phyloP scores from a whole-genome alignment of 148 eudicot genomes.

The Rhododendron griersonianum region DNA sequence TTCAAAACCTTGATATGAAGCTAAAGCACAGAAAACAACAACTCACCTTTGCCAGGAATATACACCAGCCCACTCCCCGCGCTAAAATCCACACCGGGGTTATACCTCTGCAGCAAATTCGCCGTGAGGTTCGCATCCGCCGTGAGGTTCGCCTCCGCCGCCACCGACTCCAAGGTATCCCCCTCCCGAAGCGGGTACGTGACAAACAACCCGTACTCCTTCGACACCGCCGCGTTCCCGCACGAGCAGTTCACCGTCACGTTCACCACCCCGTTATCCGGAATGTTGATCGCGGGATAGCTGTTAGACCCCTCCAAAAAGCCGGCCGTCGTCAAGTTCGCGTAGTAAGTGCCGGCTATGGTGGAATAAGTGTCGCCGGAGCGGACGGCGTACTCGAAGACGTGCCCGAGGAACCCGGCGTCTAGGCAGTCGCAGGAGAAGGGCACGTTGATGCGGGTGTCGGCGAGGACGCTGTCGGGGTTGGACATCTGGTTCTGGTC shows the following conservation, averaged over 20 bases:
- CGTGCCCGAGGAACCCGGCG: constrained; percentile 41
- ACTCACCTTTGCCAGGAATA: constrained; percentile 67
- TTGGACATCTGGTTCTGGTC: constrained; percentile 40
- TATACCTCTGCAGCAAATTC: constrained; percentile 52
- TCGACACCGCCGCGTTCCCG: constrained; percentile 58
- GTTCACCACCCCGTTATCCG: constrained; percentile 27
- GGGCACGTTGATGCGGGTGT: constrained; percentile 43
- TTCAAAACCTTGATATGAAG: not conserved
- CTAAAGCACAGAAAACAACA: not conserved
- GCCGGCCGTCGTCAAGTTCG: constrained; percentile 47
- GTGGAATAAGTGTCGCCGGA: constrained; percentile 39
- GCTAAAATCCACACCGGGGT: constrained; percentile 48
- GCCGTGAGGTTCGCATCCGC: constrained; percentile 31
- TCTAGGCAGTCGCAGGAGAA: constrained; percentile 62
- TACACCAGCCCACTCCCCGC: constrained; percentile 59
- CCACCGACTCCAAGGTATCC: constrained; percentile 40
- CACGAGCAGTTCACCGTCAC: constrained; percentile 80
- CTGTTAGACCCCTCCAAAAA: constrained; percentile 37
- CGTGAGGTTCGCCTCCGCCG: constrained; percentile 30
- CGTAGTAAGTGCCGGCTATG: constrained; percentile 33
- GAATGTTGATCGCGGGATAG: constrained; percentile 29
- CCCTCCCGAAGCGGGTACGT: constrained; percentile 63
- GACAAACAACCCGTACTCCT: constrained; percentile 65
- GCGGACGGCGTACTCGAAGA: constrained; percentile 27
- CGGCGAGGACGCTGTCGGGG: constrained; percentile 22